These are phyloP conservation scores for Solioccasus polychromus DNA, from an alignment of 768 basidiomycete genomes.

Conservation along the genomic window DNA sequence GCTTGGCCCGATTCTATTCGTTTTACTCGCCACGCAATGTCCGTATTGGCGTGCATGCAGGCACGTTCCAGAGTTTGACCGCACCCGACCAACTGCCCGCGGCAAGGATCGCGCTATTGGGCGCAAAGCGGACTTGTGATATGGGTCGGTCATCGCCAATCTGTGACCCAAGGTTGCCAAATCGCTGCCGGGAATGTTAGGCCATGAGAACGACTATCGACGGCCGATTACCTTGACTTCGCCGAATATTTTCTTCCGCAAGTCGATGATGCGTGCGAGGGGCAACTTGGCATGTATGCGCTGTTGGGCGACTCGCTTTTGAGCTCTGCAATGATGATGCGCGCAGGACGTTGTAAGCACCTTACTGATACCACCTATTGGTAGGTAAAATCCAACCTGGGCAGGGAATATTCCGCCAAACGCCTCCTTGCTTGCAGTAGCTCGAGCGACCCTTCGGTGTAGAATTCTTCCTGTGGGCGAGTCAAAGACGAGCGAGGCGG, in stretches of 20 bases:
- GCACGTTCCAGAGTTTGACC: slow-evolving; percentile 94
- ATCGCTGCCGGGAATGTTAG: slow-evolving; percentile 53
- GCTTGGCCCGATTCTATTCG: not conserved
- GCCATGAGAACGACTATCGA: not conserved
- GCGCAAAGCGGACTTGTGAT: slow-evolving; percentile 91
- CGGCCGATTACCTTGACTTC: slow-evolving; percentile 74
- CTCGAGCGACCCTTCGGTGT: slow-evolving; percentile 85
- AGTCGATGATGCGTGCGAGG: slow-evolving; percentile 84
- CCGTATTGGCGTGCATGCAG: slow-evolving; percentile 76
- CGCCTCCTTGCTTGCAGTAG: slow-evolving; percentile 80
- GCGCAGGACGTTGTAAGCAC: slow-evolving; percentile 66
- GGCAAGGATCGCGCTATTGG: slow-evolving; percentile 82
- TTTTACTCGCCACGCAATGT: slow-evolving; percentile 64
- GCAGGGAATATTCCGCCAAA: slow-evolving; percentile 91
- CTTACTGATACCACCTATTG: slow-evolving; percentile 55
- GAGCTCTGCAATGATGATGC: slow-evolving; percentile 72
- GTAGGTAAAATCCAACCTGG: slow-evolving; percentile 80
- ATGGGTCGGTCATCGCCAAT: slow-evolving; percentile 96
- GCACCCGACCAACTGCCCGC: slow-evolving; percentile 97
- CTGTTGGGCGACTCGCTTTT: slow-evolving; percentile 91
- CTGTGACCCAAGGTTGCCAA: slow-evolving; percentile 92
- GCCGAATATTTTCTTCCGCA: slow-evolving; percentile 85
- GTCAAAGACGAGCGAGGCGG: slow-evolving; percentile 1
- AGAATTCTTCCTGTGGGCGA: slow-evolving; percentile 80
- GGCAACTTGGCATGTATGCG: slow-evolving; percentile 85